A percentile compares a stretch with the other conserved stretches of the same genome.
Conservation (phyloP, 495 filamentous ascomycete species). For the Aspergillus affinis region DNA sequence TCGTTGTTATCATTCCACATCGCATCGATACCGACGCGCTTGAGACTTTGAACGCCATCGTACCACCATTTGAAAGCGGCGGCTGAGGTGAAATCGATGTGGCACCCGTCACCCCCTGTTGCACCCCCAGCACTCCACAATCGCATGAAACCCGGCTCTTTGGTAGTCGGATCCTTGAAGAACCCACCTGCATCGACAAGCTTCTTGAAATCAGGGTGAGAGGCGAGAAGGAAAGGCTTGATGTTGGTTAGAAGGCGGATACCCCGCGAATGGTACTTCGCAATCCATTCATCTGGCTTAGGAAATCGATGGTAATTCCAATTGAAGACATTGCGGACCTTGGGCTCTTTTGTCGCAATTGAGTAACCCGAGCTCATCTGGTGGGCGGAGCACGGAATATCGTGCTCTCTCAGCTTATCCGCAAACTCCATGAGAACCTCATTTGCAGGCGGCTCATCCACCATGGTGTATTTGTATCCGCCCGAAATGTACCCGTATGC, state of each 20-base stretch:
- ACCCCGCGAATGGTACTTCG: constrained; percentile 58
- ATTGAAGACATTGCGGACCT: constrained; percentile 69
- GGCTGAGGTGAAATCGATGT: constrained; percentile 67
- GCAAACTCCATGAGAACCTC: constrained; percentile 60
- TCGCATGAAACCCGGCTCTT: constrained; percentile 53
- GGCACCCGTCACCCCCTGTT: constrained; percentile 65
- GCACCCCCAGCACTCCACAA: constrained; percentile 69
- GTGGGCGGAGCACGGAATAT: constrained; percentile 69
- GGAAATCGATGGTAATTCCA: constrained; percentile 69
- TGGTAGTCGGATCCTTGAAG: constrained; percentile 58
- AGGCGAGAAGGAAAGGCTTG: constrained; percentile 66
- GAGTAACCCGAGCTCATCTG: constrained; percentile 74
- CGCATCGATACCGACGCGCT: constrained; percentile 60
- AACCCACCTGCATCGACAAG: constrained; percentile 54
- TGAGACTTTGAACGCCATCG: constrained; percentile 58
- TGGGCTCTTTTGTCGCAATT: constrained; percentile 61
- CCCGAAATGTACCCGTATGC: constrained; percentile 69
- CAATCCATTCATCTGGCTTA: constrained; percentile 59
- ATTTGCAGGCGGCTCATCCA: constrained; percentile 58
- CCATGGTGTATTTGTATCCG: constrained; percentile 68
- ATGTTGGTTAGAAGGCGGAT: constrained; percentile 68
- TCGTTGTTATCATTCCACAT: constrained; percentile 82
- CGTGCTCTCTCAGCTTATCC: constrained; percentile 56
- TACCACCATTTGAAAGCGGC: constrained; percentile 70
- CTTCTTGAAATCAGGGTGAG: constrained; percentile 61